Evolutionary conservation across 805 yeast species (phyloP), one percentile per base, ranked within the genome.

Genomic region (Yamadazyma sp.): DNA sequence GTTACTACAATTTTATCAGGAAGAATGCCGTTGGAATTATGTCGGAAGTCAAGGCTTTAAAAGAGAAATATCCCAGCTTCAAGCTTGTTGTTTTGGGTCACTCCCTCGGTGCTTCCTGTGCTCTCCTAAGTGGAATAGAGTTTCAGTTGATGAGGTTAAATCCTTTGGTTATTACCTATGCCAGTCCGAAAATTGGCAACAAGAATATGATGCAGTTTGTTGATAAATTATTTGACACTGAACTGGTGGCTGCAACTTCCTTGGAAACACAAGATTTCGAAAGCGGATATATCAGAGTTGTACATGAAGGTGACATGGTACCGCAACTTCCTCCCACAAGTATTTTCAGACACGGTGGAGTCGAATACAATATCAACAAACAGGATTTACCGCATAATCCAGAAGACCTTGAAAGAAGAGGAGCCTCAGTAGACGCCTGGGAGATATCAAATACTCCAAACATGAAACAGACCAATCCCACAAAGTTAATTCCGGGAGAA

Each of bases 71-170:
- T 49, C 75, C 78, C 0, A 70, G 67, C 16, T 82, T 78, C 52
- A 53, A 64, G 14, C 41, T 83, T 4, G 67, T 74, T 1, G 67
- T 82, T 1, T 64, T 80, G 1, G 95, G 95, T 0, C 95, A 86
- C 57, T 85, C 93, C 0, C 58, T 85, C 28, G 90, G 89, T 3
- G 95, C 82, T 5, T 89, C 90, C 0, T 55, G 82, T 35, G 82
- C 89, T 1, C 59, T 70, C 3, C 58, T 85, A 22, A 71, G 77
- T 6, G 91, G 84, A 0, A 65, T 78, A 15, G 93, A 84, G 49
- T 64, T 81, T 32, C 59, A 71, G 38, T 49, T 77, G 13, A 45
- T 74, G 52, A 87, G 86, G 0, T 62, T 60, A 40, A 55, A 73
- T 6, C 82, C 84, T 0, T 52, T 71, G 26, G 75, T 82, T 1